A percentile compares a stretch with the other conserved stretches of the same genome.
phyloP scores from a whole-genome alignment of 148 eudicot species.

The Fagopyrum homotropicum region DNA sequence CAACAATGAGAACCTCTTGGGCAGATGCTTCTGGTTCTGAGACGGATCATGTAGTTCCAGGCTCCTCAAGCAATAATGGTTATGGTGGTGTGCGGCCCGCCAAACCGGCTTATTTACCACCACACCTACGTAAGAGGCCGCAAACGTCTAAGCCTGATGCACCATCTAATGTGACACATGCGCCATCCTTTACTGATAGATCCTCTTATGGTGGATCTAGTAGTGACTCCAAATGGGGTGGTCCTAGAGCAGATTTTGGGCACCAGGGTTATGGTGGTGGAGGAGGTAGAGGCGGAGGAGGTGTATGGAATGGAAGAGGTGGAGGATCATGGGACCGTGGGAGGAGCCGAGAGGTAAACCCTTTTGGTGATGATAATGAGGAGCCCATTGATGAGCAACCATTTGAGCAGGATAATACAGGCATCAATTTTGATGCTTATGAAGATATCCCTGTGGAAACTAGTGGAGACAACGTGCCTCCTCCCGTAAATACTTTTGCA shows the following conservation, averaged over 20 bases:
- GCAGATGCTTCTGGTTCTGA: slow-evolving; percentile 30
- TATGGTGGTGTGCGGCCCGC: slow-evolving; percentile 21
- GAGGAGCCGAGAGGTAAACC: slow-evolving; percentile 42
- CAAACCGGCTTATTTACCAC: slow-evolving; percentile 44
- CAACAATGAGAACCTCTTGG: slow-evolving; percentile 32
- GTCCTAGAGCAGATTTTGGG: slow-evolving; percentile 26
- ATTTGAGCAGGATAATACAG: slow-evolving; percentile 47
- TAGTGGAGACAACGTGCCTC: slow-evolving; percentile 51
- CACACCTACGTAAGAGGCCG: slow-evolving; percentile 35
- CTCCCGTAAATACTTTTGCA: slow-evolving; percentile 52
- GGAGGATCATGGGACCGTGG: slow-evolving; percentile 38
- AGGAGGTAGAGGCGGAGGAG: slow-evolving; percentile 20
- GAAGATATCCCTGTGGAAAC: slow-evolving; percentile 77
- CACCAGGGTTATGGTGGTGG: slow-evolving; percentile 28
- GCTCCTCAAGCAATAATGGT: slow-evolving; percentile 16
- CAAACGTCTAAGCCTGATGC: neutral
- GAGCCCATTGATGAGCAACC: slow-evolving; percentile 18
- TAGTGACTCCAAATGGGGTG: slow-evolving; percentile 32
- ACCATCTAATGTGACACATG: neutral
- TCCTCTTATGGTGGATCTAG: slow-evolving; percentile 19
- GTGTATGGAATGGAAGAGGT: slow-evolving; percentile 21
- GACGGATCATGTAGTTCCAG: slow-evolving; percentile 29
- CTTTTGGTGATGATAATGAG: slow-evolving; percentile 17
- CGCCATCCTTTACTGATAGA: slow-evolving; percentile 14
- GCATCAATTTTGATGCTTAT: slow-evolving; percentile 68